Evolutionary conservation across 1,139 yeast genomes (phyloP).

Genomic region (Scheffersomyces illinoinensis): DNA sequence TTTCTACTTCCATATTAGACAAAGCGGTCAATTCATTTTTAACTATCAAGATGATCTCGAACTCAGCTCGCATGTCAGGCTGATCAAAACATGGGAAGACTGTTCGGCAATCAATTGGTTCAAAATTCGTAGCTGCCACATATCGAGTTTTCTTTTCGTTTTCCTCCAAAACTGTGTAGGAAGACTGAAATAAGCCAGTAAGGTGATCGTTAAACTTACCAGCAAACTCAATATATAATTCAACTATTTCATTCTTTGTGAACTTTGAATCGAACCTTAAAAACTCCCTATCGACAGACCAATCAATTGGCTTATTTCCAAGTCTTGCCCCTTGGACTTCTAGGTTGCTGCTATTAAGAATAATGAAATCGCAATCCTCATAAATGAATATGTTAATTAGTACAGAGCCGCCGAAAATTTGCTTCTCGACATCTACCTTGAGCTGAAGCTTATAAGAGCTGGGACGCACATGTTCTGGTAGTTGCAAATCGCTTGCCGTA

Average conservation of each 20-base stretch:
- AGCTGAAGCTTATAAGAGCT: neutral
- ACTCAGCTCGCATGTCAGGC: constrained; percentile 17
- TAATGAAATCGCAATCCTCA: neutral
- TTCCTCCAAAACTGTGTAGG: constrained; percentile 25
- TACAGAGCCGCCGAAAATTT: neutral
- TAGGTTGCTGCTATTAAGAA: neutral
- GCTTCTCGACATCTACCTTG: neutral
- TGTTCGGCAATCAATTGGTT: constrained; percentile 18
- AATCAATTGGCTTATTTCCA: constrained; percentile 14
- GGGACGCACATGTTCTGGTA: neutral
- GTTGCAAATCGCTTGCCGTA: neutral
- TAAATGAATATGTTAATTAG: neutral
- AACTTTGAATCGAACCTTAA: constrained; percentile 50
- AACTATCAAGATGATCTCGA: constrained; percentile 13
- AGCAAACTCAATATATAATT: constrained; percentile 8
- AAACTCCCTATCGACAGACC: constrained; percentile 56
- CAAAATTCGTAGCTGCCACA: constrained; percentile 13
- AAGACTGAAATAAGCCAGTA: constrained; percentile 17
- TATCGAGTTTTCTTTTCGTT: constrained; percentile 17
- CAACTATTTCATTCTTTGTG: neutral
- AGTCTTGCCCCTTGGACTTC: neutral
- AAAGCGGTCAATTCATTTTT: constrained; percentile 11
- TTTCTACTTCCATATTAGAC: constrained; percentile 17
- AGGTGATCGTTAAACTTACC: constrained; percentile 16
- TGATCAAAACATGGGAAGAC: constrained; percentile 19